Evolutionary conservation across 2,329 filamentous ascomycete genomes (phyloP).

Genomic region (Fusarium sp.): DNA sequence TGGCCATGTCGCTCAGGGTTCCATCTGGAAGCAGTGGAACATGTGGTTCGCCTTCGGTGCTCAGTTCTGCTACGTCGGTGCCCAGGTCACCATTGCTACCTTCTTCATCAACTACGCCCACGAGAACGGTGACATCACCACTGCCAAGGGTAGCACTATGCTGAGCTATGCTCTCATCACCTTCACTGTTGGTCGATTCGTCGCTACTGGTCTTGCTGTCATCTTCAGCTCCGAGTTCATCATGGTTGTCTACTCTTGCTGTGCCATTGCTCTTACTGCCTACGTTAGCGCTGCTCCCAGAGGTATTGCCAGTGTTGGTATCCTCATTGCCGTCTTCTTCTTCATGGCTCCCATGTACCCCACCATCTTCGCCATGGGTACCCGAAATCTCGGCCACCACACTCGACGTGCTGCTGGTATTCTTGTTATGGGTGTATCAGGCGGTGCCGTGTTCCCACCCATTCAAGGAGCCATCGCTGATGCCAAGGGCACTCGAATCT

Average conservation of each 20-base stretch:
- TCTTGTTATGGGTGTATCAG: conserved; percentile 72
- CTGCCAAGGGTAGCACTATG: conserved; percentile 64
- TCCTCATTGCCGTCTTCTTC: conserved; percentile 77
- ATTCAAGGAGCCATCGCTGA: conserved; percentile 34
- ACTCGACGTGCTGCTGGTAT: conserved; percentile 80
- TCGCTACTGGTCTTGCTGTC: conserved; percentile 70
- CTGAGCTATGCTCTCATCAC: conserved; percentile 79
- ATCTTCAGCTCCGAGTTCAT: conserved; percentile 73
- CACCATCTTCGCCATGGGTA: conserved; percentile 79
- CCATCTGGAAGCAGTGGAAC: conserved; percentile 74
- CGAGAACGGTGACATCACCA: conserved; percentile 63
- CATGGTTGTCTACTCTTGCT: conserved; percentile 67
- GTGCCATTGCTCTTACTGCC: conserved; percentile 67
- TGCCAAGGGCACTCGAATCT: conserved; percentile 34
- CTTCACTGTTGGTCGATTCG: conserved; percentile 77
- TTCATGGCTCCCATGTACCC: conserved; percentile 84
- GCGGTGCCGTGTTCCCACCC: conserved; percentile 55
- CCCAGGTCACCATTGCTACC: conserved; percentile 70
- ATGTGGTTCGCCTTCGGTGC: conserved; percentile 79
- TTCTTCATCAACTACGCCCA: conserved; percentile 79
- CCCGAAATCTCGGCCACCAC: conserved; percentile 77
- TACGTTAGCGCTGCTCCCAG: conserved; percentile 54
- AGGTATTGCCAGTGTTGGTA: conserved; percentile 59
- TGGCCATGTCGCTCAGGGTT: conserved; percentile 63
- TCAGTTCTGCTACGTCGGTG: conserved; percentile 81